Evolutionary conservation across 805 yeast species (phyloP), one percentile per base, ranked within the genome.

Genomic region (Ogataea neopini): DNA sequence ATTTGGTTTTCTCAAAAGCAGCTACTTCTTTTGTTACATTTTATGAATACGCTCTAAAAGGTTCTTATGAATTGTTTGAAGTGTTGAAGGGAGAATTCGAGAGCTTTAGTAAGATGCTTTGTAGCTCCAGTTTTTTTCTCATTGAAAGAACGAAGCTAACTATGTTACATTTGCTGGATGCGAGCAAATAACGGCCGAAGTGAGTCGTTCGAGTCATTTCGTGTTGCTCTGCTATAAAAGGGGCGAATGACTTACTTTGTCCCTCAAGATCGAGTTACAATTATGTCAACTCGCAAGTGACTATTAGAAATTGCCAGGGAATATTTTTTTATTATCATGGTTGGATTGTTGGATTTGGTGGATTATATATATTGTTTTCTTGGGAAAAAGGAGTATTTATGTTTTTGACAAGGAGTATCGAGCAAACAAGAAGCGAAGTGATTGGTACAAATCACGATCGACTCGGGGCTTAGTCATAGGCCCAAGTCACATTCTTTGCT

Each of bases 131-230:
- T 22, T 51, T 41, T 35, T 45, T 50, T 26, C 47, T 54, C 13
- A 41, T 58, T 15, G 56, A 53, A 40, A 48, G 60, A 29, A 47
- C 58, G 6, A 56, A 57, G 43, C 45, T 52, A n/a, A 56, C 62
- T 4, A 42, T 58, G 6, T 14, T 50, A 11, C 56, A 54, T 23
- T 42, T 58, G 14, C 32, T 57, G 42, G 47, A 52, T 29, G 8
- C 25, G 25, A 22, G 25, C 25, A 5, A 22, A 22, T 8, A 8
- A 22, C 7, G 8, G 8, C 7, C 25, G 8, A 22, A 22, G 15
- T 18, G 40, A 13, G 19, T 36, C 22, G 8, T 19, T 37, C n/a
- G n/a, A n/a, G n/a, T n/a, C n/a, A n/a, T n/a, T n/a, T n/a, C n/a
- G n/a, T n/a, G n/a, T n/a, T n/a, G n/a, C n/a, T n/a, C n/a, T n/a